These are phyloP conservation scores for Westerdykella aurantiaca DNA, from an alignment of 2,329 filamentous ascomycete genomes.

Conservation along the genomic window DNA sequence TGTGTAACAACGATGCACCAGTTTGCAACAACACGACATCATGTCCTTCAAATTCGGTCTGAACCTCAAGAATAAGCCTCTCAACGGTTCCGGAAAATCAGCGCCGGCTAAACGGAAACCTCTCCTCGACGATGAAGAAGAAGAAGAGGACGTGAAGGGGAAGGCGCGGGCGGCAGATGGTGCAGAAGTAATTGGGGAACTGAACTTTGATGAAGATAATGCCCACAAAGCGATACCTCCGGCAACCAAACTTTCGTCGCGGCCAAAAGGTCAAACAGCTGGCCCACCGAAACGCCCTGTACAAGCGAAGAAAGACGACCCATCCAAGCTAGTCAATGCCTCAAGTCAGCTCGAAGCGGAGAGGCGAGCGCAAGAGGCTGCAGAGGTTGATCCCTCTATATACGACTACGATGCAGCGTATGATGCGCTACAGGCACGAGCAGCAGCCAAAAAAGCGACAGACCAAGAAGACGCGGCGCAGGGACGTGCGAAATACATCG, in stretches of 20 bases:
- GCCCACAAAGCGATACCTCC: slow-evolving; percentile 17
- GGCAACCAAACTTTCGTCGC: slow-evolving; percentile 30
- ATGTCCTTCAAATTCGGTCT: slow-evolving; percentile 52
- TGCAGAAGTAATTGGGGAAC: slow-evolving; percentile 52
- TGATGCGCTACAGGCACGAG: slow-evolving; percentile 60
- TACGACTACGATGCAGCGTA: slow-evolving; percentile 84
- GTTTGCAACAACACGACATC: slow-evolving; percentile 8
- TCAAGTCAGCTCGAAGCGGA: slow-evolving; percentile 59
- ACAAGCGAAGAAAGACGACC: slow-evolving; percentile 27
- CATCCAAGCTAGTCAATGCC: slow-evolving; percentile 54
- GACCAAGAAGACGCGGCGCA: slow-evolving; percentile 51
- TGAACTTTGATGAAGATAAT: slow-evolving; percentile 50
- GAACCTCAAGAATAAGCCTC: slow-evolving; percentile 54
- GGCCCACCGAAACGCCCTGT: slow-evolving; percentile 37
- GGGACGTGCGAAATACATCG: slow-evolving; percentile 73
- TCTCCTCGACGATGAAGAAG: slow-evolving; percentile 52
- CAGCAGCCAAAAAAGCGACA: slow-evolving; percentile 52
- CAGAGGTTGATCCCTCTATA: slow-evolving; percentile 64
- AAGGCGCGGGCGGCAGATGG: slow-evolving; percentile 33
- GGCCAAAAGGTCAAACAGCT: slow-evolving; percentile 28
- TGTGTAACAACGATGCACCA: slow-evolving; percentile 1
- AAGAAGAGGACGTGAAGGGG: slow-evolving; percentile 44
- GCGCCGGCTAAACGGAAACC: slow-evolving; percentile 25
- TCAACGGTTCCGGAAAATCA: slow-evolving; percentile 14
- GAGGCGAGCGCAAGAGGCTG: slow-evolving; percentile 59